Conservation (phyloP, 2,329 filamentous ascomycete species). For the Pseudocercospora fuligena region DNA sequence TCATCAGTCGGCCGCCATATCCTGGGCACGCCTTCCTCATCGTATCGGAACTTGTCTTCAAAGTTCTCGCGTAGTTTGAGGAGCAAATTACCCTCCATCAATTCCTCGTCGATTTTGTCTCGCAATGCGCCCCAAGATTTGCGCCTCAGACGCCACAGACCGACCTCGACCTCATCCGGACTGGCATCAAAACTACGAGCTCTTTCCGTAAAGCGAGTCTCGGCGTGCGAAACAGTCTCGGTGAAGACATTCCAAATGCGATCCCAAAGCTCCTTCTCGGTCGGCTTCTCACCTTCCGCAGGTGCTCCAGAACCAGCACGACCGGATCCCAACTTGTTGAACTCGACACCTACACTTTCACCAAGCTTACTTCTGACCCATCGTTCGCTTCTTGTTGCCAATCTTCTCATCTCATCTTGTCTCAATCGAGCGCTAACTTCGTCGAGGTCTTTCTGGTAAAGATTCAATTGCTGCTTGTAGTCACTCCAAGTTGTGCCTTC, state of each 20-base stretch:
- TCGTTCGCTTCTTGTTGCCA: slow-evolving; percentile 88
- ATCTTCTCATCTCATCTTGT: slow-evolving; percentile 92
- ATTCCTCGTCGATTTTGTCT: slow-evolving; percentile 92
- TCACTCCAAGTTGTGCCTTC: slow-evolving; percentile 85
- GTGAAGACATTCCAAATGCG: slow-evolving; percentile 89
- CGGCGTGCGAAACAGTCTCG: slow-evolving; percentile 81
- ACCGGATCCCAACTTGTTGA: slow-evolving; percentile 92
- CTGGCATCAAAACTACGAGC: slow-evolving; percentile 94
- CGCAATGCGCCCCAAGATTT: slow-evolving; percentile 94
- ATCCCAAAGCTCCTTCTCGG: slow-evolving; percentile 92
- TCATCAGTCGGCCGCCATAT: slow-evolving; percentile 98
- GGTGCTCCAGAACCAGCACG: slow-evolving; percentile 81
- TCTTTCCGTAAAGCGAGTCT: slow-evolving; percentile 81
- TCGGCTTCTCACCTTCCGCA: slow-evolving; percentile 74
- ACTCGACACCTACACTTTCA: slow-evolving; percentile 88
- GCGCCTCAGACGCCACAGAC: slow-evolving; percentile 86
- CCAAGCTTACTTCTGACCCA: slow-evolving; percentile 89
- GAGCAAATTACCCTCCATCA: slow-evolving; percentile 95
- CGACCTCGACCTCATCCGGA: slow-evolving; percentile 86
- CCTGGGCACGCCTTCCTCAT: slow-evolving; percentile 88
- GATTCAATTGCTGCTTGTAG: slow-evolving; percentile 75
- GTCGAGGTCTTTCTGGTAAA: slow-evolving; percentile 90
- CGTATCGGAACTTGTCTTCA: slow-evolving; percentile 98
- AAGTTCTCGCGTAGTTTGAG: slow-evolving; percentile 97
- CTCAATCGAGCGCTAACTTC: slow-evolving; percentile 83